Base-by-base conservation (phyloP, 176 grass and related monocot genomes). In the Musa beccarii region DNA sequence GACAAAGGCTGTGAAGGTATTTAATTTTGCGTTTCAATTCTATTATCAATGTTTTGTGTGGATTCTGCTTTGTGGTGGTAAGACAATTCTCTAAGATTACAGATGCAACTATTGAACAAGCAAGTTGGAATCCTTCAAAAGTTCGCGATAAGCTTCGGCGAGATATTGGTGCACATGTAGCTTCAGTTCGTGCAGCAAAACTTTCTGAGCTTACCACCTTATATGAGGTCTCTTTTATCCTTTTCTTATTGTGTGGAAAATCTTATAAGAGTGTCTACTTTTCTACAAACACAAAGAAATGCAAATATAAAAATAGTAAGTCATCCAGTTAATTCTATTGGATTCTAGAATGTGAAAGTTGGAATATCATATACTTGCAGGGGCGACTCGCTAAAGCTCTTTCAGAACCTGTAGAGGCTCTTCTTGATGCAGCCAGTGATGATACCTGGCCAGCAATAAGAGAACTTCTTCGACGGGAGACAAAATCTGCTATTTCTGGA, bases 101-200 rank as follows among this genome's bases (percentile, higher is more conserved):
- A 99, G 96, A 99, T 87, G 91, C 90, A 83, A 78, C 86, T 82
- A 92, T 99, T 78, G 75, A 92, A 71, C 96, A 94, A 94, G 89
- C 89, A 81, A 94, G 83, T 14, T 99, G 96, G 96, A 85, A 99
- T 29, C 78, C 89, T 59, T 94, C 83, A 14, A 99, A 94, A 89
- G 76, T 92, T 75, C 85, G 82, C 72, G 96, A 99, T 80, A 95
- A 99, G 79, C 86, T 99, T 84, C 86, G 79, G 75, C 86, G 96
- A 71, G 96, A 99, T 78, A 89, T 99, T 64, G 96, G 95, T 22
- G 66, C 81, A 1, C 90, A 95, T 86, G 79, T 92, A 63, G 84
- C 76, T 68, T 92, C 89, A 84, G 96, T 99, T 80, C 79, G 96
- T 70, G 75, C 83, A 10, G 76, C 80, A 78, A 99, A 92, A 63